Evolutionary conservation across 2,329 filamentous ascomycete species (phyloP), one percentile per base, ranked within the genome.

Genomic region (Aspergillus udagawae): DNA sequence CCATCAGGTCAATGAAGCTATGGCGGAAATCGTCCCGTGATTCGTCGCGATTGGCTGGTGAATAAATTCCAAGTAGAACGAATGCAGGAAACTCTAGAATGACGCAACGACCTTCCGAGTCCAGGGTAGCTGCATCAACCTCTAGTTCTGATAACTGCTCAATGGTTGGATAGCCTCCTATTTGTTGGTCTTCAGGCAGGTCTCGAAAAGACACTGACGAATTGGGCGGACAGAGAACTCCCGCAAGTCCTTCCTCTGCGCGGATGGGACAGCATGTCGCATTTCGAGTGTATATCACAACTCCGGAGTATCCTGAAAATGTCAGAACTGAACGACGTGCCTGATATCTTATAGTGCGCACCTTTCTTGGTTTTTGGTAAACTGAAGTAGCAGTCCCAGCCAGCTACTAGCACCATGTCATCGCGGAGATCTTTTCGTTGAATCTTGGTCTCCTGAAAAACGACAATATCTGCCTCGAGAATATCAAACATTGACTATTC

Each of bases 321-420:
- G 55, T 69, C 51, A 65, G 52, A 8, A 49, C 49, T 12, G 10
- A 2, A 20, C 2, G 4, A 21, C 9, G 27, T 3, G 20, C 44
- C 44, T 12, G 10, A 53, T 6, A 20, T 35, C 25, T n/a, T 23
- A 20, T 4, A 25, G 12, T 23, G 23, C n/a, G 25, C 76, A 88
- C 91, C 93, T 80, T 97, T 97, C 74, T 97, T 97, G 70, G 95
- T 83, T 70, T 88, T 91, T 0, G 94, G 94, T 25, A 99, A 80
- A 71, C 92, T 97, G 76, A 97, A 97, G 75, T 88, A 96, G 63
- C 92, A 92, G 71, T 99, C 94, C 93, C 93, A 99, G 12, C 94
- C 94, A 0, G 90, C 86, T 0, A 97, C 86, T 35, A 97, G 79
- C 9, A 97, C 92, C 91, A 97, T 97, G 66, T 97, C 94, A 80